Evolutionary conservation across 805 yeast genomes (phyloP), one percentile per base, ranked within the genome.

Genomic region (Vanderwaltozyma polyspora): DNA sequence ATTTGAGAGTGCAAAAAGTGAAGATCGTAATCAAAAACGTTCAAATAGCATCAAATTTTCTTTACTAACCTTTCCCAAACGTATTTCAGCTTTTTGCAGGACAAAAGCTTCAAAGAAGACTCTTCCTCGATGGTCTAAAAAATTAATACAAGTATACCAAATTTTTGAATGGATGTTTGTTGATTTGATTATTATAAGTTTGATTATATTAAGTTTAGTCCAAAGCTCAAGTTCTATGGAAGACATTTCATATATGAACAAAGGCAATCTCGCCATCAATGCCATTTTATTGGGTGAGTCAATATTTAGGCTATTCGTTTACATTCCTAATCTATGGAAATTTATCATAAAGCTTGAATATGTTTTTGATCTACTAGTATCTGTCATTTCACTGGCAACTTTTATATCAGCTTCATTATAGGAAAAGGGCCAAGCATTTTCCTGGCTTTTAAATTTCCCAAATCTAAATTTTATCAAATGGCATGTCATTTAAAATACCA

Each of bases 381-480:
- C 29, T 3, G 19, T 32, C 3, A 26, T 32, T 11, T 26, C 29
- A 4, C 13, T 27, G 15, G 15, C 26, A 11, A 10, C 17, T 13
- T 32, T 25, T 4, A 25, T 27, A 3, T n/a, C n/a, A n/a, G n/a
- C n/a, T n/a, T n/a, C n/a, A n/a, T n/a, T n/a, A n/a, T n/a, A n/a
- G n/a, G 21, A 32, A 15, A 14, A 19, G 13, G 34, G 34, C 9
- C 34, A 32, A 25, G 5, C 15, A 3, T 32, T 26, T 19, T 26
- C 25, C 12, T 32, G 34, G 34, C n/a, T 32, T 2, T 19, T 32
- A n/a, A 12, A 26, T 14, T 32, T 32, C 16, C 6, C 13, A 8
- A 15, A 26, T 6, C 15, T 26, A 14, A 19, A 29, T 13, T 25
- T 32, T 21, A 26, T 26, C 18, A 32, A 29, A 13, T n/a, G 25